Evolutionary conservation across 805 yeast genomes (phyloP).

Genomic region (Metschnikowia lunata): DNA sequence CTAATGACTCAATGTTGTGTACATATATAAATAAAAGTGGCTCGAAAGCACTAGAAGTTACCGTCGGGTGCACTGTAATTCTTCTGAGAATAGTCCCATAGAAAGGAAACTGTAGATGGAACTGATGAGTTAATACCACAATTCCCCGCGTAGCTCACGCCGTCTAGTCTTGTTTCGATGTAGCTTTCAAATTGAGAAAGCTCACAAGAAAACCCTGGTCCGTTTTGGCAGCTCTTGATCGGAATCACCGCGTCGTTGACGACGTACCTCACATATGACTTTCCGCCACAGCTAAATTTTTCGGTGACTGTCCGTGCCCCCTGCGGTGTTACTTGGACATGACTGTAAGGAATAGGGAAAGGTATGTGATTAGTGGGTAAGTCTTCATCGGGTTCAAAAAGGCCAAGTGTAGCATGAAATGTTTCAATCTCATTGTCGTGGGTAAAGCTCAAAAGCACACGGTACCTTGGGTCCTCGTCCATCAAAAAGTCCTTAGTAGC

Average conservation of each 20-base stretch:
- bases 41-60: constrained; percentile 1
- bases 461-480: constrained; percentile 40
- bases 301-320: constrained; percentile 38
- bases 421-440: constrained; percentile 69
- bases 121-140: constrained; percentile 22
- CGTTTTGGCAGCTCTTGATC: constrained; percentile 28
- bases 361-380: constrained; percentile 44
- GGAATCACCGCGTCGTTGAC: constrained; percentile 41
- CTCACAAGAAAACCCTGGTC: constrained; percentile 43
- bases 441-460: constrained; percentile 64
- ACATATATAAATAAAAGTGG: too few species aligned
- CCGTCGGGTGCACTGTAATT: constrained; percentile 24
- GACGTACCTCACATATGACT: constrained; percentile 34
- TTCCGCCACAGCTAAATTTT: constrained; percentile 28
- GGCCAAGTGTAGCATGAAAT: constrained; percentile 61
- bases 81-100: constrained; percentile 34
- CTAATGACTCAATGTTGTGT: too few species aligned
- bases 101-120: constrained; percentile 33
- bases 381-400: constrained; percentile 39
- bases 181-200: constrained; percentile 30
- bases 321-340: constrained; percentile 35
- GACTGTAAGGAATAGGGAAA: constrained; percentile 45
- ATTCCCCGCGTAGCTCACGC: constrained; percentile 21
- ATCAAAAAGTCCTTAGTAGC: constrained; percentile 46
- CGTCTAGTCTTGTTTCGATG: constrained; percentile 25